Evolutionary conservation across 805 yeast species (phyloP).

Genomic region (Starmerella apicola): DNA sequence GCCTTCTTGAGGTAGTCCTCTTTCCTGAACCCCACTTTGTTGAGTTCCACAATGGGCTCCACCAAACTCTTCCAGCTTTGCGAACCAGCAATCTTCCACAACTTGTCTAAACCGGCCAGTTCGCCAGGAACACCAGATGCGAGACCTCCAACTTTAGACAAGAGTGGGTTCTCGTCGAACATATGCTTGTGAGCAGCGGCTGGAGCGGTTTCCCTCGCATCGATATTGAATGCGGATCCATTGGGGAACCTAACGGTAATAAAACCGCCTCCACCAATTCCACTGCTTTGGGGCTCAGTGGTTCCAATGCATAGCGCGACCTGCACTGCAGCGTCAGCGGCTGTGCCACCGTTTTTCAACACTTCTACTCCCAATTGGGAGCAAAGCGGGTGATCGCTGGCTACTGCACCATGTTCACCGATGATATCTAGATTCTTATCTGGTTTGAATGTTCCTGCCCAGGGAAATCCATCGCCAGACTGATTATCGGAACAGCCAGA

Average conservation of each 20-base stretch:
- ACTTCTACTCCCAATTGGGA: constrained; percentile 51
- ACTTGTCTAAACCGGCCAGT: constrained; percentile 60
- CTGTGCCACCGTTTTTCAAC: constrained; percentile 48
- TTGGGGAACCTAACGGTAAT: constrained; percentile 38
- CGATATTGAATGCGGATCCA: constrained; percentile 48
- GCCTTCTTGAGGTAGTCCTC: constrained; percentile 36
- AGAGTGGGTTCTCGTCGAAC: constrained; percentile 37
- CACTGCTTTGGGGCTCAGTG: constrained; percentile 69
- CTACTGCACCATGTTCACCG: constrained; percentile 45
- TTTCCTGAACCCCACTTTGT: constrained; percentile 52
- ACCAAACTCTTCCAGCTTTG: constrained; percentile 61
- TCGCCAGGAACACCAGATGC: constrained; percentile 90
- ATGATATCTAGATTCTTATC: constrained; percentile 13
- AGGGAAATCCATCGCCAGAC: neutral
- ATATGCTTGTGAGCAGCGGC: constrained; percentile 45
- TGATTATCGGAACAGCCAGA: neutral
- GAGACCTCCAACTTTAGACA: constrained; percentile 69
- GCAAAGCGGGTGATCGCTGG: constrained; percentile 52
- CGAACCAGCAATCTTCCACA: constrained; percentile 48
- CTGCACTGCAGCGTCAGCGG: constrained; percentile 89
- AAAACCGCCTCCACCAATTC: constrained; percentile 89
- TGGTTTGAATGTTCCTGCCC: constrained; percentile 20
- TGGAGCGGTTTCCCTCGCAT: constrained; percentile 88
- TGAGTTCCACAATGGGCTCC: constrained; percentile 59
- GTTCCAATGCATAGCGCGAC: constrained; percentile 82